phyloP scores from a whole-genome alignment of 2,329 filamentous ascomycete species.

The Lizonia empirigonia region DNA sequence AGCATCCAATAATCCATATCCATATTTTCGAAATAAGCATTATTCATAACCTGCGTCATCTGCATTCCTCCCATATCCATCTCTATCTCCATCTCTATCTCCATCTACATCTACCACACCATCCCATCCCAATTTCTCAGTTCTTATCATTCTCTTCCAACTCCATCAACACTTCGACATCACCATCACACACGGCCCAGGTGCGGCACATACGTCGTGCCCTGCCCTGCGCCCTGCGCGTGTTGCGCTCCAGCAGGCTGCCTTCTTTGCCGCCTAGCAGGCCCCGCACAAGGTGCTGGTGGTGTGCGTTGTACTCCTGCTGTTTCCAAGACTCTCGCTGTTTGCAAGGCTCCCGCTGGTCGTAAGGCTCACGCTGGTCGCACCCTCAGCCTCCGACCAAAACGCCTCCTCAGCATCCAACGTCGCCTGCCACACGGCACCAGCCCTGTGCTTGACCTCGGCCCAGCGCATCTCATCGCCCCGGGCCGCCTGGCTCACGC shows the following conservation, averaged over 20 bases:
- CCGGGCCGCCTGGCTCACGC: constrained; percentile 27
- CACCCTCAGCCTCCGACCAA: constrained; percentile 33
- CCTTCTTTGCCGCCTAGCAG: constrained; percentile 10
- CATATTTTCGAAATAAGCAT: no score
- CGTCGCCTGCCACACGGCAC: constrained; percentile 32
- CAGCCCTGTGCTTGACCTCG: constrained; percentile 31
- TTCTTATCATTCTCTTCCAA: no score
- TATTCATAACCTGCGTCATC: no score
- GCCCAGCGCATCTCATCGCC: constrained; percentile 27
- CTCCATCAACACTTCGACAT: no score
- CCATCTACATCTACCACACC: no score
- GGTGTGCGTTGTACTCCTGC: no score
- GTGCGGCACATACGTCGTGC: constrained; percentile 7
- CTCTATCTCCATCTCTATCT: no score
- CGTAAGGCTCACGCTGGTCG: background rate
- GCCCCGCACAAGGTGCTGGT: no score
- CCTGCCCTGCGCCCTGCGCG: background rate
- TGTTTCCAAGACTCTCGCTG: no score
- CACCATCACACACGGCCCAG: constrained; percentile 8
- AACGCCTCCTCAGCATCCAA: constrained; percentile 44
- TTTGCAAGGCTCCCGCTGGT: background rate
- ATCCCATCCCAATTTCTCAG: no score
- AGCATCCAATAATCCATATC: no score
- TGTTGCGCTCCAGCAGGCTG: constrained; percentile 5
- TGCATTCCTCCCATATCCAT: no score